Evolutionary conservation across 2,329 filamentous ascomycete genomes (phyloP), one percentile per base, ranked within the genome.

Genomic region (Leptosphaerulina australis): DNA sequence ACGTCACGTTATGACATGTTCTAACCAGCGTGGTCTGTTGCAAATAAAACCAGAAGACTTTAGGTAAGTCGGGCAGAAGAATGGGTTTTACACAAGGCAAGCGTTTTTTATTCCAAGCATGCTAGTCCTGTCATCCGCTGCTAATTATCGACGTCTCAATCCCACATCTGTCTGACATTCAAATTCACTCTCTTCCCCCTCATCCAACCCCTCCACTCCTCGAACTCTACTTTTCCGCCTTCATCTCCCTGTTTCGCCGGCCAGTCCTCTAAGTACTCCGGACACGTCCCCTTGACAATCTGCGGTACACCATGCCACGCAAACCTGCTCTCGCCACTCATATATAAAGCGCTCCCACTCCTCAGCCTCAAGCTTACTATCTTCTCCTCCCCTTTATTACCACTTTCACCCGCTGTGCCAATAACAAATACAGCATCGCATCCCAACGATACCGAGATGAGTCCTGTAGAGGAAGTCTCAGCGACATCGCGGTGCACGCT

Each of bases 291-390:
- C 36, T 84, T 81, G 26, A 97, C 67, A 10, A 97, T 87, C 70
- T 92, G 94, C 5, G 94, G 92, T 10, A 97, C 91, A 10, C 90
- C 92, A 75, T 97, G 94, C 93, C 93, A 97, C 2, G 93, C 92
- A 73, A 91, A 96, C 33, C 94, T 81, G 3, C 90, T 88, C 50
- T 85, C 79, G 15, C 88, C 83, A 39, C 84, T 86, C 93, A 99
- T 97, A 67, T 95, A 91, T 1, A 97, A 84, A 0, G 86, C 91
- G 75, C 97, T 93, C 0, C 94, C 93, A 0, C 91, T 96, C 18
- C 86, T 81, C 28, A 97, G 77, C 17, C 69, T 50, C 1, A 73
- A 41, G 15, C 29, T 52, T 22, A 52, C 57, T 15, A 50, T 56
- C 22, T 35, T 67, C 9, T 72, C 66, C 2, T 26, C 5, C 89